Conservation (phyloP, 140 eudicot genomes). For the Stevia rebaudiana region DNA sequence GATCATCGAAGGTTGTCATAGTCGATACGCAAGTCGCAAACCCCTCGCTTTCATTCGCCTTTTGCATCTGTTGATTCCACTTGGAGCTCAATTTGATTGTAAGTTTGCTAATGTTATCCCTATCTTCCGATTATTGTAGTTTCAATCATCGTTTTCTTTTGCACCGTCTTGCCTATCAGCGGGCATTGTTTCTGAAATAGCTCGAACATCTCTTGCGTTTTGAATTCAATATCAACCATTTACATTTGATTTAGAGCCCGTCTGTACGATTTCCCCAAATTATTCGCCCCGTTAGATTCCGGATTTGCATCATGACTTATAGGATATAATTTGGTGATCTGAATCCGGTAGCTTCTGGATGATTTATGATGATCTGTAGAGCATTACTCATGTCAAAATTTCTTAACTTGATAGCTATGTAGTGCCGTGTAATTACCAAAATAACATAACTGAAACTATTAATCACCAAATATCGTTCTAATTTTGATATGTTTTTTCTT, state of each 20-base stretch:
- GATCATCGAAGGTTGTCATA: neutral
- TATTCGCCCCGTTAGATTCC: neutral
- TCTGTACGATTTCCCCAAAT: conserved; percentile 1
- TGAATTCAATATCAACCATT: neutral
- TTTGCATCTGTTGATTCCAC: neutral
- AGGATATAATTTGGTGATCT: neutral
- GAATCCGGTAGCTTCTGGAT: neutral
- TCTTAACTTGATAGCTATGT: neutral
- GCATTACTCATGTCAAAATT: neutral
- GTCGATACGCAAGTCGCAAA: neutral
- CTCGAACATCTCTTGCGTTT: neutral
- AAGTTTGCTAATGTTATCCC: neutral
- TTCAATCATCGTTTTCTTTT: no score
- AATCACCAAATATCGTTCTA: neutral
- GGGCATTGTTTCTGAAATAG: conserved; percentile 1
- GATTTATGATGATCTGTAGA: neutral
- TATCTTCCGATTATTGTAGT: neutral
- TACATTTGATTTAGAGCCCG: neutral
- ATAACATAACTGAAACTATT: neutral
- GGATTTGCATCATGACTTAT: neutral
- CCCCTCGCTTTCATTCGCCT: neutral
- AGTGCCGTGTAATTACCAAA: neutral
- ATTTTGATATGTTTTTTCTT: neutral
- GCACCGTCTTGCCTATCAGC: neutral
- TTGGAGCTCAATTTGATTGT: conserved; percentile 15